These are phyloP conservation scores for Clonostachys byssicola DNA, from an alignment of 2,329 filamentous ascomycete genomes.

Conservation along the genomic window DNA sequence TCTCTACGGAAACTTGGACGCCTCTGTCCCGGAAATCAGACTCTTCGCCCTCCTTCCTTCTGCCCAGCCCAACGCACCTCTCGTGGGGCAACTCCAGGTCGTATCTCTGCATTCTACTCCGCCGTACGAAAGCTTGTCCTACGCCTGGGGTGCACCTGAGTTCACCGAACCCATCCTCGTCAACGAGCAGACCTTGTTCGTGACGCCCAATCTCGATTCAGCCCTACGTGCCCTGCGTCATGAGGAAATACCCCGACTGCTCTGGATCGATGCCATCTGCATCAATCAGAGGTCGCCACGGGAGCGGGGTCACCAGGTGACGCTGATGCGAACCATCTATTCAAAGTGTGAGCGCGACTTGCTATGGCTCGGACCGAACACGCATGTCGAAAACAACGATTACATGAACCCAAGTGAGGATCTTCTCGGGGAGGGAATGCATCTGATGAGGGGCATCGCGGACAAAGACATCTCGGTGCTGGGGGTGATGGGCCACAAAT, in stretches of 20 bases:
- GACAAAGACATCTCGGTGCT: background rate
- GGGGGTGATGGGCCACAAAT: background rate
- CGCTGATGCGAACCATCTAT: background rate
- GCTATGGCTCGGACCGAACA: background rate
- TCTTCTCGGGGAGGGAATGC: background rate
- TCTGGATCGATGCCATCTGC: background rate
- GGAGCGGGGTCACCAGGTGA: background rate
- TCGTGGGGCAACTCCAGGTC: background rate
- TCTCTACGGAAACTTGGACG: background rate
- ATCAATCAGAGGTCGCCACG: background rate
- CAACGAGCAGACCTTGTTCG: background rate
- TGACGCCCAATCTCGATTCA: background rate
- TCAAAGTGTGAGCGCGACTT: background rate
- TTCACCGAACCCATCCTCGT: background rate
- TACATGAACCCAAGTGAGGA: background rate
- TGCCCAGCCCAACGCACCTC: background rate
- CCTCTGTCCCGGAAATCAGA: background rate
- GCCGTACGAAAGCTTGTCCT: background rate
- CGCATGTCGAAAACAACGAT: background rate
- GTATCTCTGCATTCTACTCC: background rate
- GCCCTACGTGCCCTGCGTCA: background rate
- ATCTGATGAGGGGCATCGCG: background rate
- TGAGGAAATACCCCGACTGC: background rate
- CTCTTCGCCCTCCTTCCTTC: background rate
- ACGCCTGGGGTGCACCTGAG: background rate